Evolutionary conservation across 331 rosid genomes (phyloP).

Genomic region (Quercus phellos): DNA sequence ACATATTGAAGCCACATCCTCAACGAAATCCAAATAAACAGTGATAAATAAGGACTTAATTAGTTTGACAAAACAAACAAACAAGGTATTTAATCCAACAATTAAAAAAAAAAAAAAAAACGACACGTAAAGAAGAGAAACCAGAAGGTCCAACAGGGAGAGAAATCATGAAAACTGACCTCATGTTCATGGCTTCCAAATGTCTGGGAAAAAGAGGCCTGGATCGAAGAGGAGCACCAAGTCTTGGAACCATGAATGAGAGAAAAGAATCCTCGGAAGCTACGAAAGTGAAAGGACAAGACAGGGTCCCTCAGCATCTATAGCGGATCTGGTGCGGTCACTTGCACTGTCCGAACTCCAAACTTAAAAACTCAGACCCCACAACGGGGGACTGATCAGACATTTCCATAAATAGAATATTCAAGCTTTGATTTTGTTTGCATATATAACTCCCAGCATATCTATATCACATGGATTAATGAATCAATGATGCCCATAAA

Average conservation of each 20-base stretch:
- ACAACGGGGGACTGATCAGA: constrained; percentile 1
- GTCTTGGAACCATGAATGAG: constrained; percentile 26
- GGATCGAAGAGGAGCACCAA: constrained; percentile 25
- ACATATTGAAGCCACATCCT: background rate
- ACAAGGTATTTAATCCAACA: background rate
- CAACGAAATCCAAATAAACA: too few relatives aligned
- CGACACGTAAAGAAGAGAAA: background rate
- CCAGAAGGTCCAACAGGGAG: background rate
- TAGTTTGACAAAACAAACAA: background rate
- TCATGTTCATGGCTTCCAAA: constrained; percentile 60
- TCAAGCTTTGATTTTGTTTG: background rate
- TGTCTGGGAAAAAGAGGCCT: constrained; percentile 19
- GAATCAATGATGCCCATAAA: background rate
- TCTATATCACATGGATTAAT: background rate
- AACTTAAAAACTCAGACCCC: background rate
- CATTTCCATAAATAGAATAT: constrained; percentile 2
- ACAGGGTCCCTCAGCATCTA: constrained; percentile 8
- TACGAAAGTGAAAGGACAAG: background rate
- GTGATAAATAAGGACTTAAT: background rate
- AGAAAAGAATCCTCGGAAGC: background rate
- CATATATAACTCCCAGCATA: too few relatives aligned
- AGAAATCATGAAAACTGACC: constrained; percentile 32
- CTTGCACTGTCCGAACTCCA: background rate
- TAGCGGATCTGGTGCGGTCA: constrained; percentile 39
- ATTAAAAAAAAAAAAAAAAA: background rate